Evolutionary conservation across 1,284 basidiomycete genomes (phyloP), one percentile per base, ranked within the genome.

Genomic region (Ustilago hordei): DNA sequence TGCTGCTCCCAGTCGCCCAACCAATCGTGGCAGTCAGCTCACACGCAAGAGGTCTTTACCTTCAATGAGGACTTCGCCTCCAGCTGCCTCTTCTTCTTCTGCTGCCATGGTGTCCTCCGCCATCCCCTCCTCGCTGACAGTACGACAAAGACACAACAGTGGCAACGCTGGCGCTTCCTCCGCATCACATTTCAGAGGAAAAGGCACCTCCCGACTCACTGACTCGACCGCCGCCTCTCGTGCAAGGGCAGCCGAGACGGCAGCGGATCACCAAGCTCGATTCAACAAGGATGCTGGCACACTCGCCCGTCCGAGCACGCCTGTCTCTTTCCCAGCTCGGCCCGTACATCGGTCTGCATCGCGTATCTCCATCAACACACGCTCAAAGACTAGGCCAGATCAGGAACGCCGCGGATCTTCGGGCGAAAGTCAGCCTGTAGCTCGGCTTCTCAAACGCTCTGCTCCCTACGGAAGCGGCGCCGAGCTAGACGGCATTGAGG

Each of bases 381-480:
- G 69, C 2, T 59, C 69, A 2, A 68, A 64, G 45, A 35, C 59
- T 8, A 58, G 65, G 41, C 19, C 58, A 28, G 48, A 60, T 17
- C 54, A 53, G 12, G 55, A 66, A 35, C 66, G 67, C 31, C 72
- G 58, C 39, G 28, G 41, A 34, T 69, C 62, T 3, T 60, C 54
- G 13, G 67, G 60, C 50, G 64, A 66, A 17, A 57, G 39, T 31
- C 69, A 62, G 53, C 67, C 64, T 15, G 55, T 68, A 3, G 89
- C 89, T n/a, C 92, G 91, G 84, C 85, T 93, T 13, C 87, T 95
- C 58, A 91, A 91, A 64, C 89, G 91, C 80, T 92, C 93, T 2
- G 93, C 92, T 83, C 90, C 90, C 17, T 98, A 93, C 85, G 95
- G 95, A 3, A 94, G 97, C 85, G 95, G 95, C 7, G 94, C 93